phyloP scores from a whole-genome alignment of 306 rosid genomes.

The Trifolium repens region DNA sequence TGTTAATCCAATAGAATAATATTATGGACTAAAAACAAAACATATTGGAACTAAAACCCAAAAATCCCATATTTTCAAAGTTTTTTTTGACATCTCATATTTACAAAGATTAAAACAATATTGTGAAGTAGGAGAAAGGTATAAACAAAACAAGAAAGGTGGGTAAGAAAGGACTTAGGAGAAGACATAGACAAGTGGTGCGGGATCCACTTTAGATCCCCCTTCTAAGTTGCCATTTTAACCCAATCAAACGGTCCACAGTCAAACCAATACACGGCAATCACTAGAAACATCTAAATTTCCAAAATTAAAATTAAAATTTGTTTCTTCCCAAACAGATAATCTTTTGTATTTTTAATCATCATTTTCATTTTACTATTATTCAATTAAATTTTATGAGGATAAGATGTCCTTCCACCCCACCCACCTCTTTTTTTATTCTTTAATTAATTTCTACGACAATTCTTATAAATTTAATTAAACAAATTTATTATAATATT shows the following conservation, averaged over 20 bases:
- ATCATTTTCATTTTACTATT: background rate
- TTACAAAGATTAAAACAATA: too few relatives aligned
- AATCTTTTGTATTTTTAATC: constrained; percentile 36
- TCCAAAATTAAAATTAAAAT: background rate
- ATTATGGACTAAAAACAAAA: too few relatives aligned
- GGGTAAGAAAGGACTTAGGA: too few relatives aligned
- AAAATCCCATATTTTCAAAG: too few relatives aligned
- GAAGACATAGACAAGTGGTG: too few relatives aligned
- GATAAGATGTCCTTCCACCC: constrained; percentile 53
- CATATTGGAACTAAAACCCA: too few relatives aligned
- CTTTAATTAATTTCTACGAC: constrained; percentile 29
- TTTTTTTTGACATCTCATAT: too few relatives aligned
- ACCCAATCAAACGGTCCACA: constrained; percentile 37
- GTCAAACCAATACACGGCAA: constrained; percentile 17
- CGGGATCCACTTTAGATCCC: too few relatives aligned
- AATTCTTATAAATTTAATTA: constrained; percentile 15
- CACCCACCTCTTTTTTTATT: constrained; percentile 35
- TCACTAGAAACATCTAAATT: constrained; percentile 13
- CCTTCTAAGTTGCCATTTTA: background rate
- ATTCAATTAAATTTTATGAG: constrained; percentile 33
- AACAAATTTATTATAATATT: constrained; percentile 14
- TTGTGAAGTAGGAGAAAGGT: too few relatives aligned
- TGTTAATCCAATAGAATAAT: too few relatives aligned
- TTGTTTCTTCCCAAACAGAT: constrained; percentile 38
- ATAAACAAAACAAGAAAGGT: too few relatives aligned